Conservation (phyloP, 2,329 filamentous ascomycete species). For the Talaromyces pinophilus region DNA sequence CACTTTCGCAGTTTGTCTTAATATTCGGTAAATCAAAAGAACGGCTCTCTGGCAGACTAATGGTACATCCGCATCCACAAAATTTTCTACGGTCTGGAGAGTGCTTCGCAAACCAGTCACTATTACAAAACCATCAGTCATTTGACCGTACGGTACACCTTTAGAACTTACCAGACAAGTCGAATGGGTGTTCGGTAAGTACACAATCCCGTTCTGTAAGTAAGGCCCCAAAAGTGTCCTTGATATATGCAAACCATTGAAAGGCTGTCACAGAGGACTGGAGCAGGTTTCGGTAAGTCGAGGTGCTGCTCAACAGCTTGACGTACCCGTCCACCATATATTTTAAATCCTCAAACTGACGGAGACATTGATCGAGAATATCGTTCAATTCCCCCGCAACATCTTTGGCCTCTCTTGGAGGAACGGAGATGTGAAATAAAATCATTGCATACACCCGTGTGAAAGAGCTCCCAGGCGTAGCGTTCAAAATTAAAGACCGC, state of each 20-base stretch:
- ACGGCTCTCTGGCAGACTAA: slow-evolving; percentile 10
- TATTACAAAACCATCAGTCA: not conserved
- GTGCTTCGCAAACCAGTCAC: not conserved
- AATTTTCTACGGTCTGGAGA: not conserved
- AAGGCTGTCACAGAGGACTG: slow-evolving; percentile 1
- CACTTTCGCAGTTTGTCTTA: not conserved
- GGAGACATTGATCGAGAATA: not conserved
- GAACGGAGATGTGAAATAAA: not conserved
- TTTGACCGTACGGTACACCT: not conserved
- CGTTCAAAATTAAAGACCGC: not conserved
- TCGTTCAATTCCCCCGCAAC: not conserved
- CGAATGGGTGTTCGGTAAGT: not conserved
- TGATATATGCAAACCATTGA: slow-evolving; percentile 16
- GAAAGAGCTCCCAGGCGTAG: not conserved
- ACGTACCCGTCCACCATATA: slow-evolving; percentile 1
- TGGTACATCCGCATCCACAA: slow-evolving; percentile 4
- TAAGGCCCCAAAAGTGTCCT: slow-evolving; percentile 10
- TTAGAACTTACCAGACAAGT: not conserved
- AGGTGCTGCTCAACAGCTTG: not conserved
- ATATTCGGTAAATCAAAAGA: not conserved
- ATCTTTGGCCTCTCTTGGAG: not conserved
- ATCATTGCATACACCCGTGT: slow-evolving; percentile 10
- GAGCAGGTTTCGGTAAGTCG: not conserved
- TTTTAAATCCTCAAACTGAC: not conserved
- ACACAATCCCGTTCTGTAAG: not conserved